A percentile compares a stretch with the other conserved stretches of the same genome.
These are phyloP conservation scores for Salix udensis DNA, from an alignment of 345 rosid species.

Conservation along the genomic window DNA sequence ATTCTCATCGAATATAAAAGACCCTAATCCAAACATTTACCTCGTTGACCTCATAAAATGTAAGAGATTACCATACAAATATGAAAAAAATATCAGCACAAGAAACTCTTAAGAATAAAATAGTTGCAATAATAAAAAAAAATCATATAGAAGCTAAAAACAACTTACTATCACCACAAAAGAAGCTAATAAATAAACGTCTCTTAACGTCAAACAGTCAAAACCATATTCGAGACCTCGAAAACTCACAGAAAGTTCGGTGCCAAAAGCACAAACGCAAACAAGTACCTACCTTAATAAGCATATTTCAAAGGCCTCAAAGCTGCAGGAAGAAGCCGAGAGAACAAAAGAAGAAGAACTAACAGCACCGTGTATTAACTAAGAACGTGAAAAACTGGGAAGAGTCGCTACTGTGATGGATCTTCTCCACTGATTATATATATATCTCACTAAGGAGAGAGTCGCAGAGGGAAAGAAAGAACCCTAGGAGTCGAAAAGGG, in stretches of 20 bases:
- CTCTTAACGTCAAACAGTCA: background rate
- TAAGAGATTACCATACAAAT: background rate
- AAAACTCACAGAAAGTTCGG: too few species aligned
- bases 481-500: constrained; percentile 10
- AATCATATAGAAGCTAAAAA: background rate
- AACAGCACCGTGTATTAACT: background rate
- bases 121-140: too few species aligned
- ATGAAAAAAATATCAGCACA: background rate
- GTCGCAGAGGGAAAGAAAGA: constrained; percentile 1
- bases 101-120: background rate
- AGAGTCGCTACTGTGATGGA: background rate
- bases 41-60: background rate
- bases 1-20: background rate
- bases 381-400: background rate
- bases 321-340: background rate
- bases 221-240: too few species aligned
- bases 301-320: background rate
- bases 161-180: background rate
- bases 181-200: background rate
- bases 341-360: background rate
- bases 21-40: background rate
- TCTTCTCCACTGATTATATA: constrained; percentile 9
- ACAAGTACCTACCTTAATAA: background rate
- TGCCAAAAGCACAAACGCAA: too few species aligned
- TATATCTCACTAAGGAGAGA: constrained; percentile 2